Percentiles rank a stretch among this genome's conserved stretches.
These are phyloP conservation scores for Aegilops sharonensis DNA, from an alignment of 176 grass and related monocot species.

Conservation along the genomic window DNA sequence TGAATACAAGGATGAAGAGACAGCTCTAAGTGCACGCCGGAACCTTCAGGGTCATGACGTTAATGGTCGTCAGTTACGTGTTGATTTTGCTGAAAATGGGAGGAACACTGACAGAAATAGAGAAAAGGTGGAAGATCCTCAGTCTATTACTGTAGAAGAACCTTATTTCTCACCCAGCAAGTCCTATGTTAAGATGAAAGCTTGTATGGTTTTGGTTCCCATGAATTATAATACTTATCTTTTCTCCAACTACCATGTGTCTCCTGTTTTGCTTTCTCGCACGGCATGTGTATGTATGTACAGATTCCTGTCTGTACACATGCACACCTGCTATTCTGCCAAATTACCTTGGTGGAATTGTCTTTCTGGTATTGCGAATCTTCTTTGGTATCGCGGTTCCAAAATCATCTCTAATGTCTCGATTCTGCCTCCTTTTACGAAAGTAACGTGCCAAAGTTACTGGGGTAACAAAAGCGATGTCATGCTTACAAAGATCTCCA, in stretches of 20 bases:
- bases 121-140: conserved; percentile 80
- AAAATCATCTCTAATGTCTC: conserved; percentile 6
- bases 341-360: conserved; percentile 20
- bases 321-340: conserved; percentile 12
- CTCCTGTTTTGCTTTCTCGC: conserved; percentile 37
- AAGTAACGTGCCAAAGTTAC: conserved; percentile 12
- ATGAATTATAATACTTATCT: conserved; percentile 48
- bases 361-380: not conserved
- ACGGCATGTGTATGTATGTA: conserved; percentile 49
- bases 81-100: conserved; percentile 99
- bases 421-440: not conserved
- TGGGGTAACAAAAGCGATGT: conserved; percentile 12
- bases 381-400: not conserved
- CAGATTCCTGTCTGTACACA: conserved; percentile 46
- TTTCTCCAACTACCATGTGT: conserved; percentile 27
- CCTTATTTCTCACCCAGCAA: conserved; percentile 28
- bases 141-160: conserved; percentile 44
- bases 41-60: conserved; percentile 99
- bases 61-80: conserved; percentile 93
- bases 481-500: conserved; percentile 16
- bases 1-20: conserved; percentile 99
- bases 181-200: conserved; percentile 36
- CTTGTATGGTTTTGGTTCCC: conserved; percentile 38
- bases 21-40: conserved; percentile 91
- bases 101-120: conserved; percentile 95